A percentile compares a stretch with the other conserved stretches of the same genome.
Evolutionary conservation across 805 yeast genomes (phyloP).

Genomic region (Saturnispora gosingensis): DNA sequence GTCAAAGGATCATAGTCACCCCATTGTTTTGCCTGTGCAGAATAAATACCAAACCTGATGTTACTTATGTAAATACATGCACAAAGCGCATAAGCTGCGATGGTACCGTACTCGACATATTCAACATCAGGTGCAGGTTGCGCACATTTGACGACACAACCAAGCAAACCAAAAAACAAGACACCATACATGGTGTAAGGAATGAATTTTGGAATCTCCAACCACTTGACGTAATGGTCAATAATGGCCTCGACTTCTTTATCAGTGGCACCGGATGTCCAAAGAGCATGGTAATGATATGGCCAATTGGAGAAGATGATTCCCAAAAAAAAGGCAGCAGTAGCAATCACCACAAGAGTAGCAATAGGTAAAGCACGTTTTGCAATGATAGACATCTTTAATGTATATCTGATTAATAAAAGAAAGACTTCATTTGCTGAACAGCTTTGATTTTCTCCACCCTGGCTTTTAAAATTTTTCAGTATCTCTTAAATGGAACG

Average conservation of each 20-base stretch:
- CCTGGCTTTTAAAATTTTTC: neutral
- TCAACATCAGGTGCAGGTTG: conserved; percentile 81
- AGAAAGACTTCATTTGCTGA: neutral
- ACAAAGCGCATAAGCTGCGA: conserved; percentile 63
- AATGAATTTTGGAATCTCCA: conserved; percentile 48
- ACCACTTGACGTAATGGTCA: conserved; percentile 68
- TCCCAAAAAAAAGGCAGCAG: conserved; percentile 76
- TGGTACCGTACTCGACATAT: conserved; percentile 82
- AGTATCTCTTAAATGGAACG: neutral
- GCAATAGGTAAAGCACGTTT: conserved; percentile 12
- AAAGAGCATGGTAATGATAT: conserved; percentile 69
- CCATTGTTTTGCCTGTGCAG: conserved; percentile 71
- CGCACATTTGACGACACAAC: conserved; percentile 68
- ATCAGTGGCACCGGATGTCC: conserved; percentile 43
- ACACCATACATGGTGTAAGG: conserved; percentile 57
- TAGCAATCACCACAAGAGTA: conserved; percentile 19
- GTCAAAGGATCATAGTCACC: conserved; percentile 85
- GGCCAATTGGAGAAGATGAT: conserved; percentile 69
- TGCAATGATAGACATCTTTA: neutral
- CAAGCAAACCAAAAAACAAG: conserved; percentile 56
- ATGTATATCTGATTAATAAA: neutral
- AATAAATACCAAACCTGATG: conserved; percentile 67
- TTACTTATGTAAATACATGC: conserved; percentile 79
- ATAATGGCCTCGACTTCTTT: conserved; percentile 43
- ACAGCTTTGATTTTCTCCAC: neutral